Evolutionary conservation across 495 filamentous ascomycete species (phyloP).

Genomic region (Mycothermus thermophilus): DNA sequence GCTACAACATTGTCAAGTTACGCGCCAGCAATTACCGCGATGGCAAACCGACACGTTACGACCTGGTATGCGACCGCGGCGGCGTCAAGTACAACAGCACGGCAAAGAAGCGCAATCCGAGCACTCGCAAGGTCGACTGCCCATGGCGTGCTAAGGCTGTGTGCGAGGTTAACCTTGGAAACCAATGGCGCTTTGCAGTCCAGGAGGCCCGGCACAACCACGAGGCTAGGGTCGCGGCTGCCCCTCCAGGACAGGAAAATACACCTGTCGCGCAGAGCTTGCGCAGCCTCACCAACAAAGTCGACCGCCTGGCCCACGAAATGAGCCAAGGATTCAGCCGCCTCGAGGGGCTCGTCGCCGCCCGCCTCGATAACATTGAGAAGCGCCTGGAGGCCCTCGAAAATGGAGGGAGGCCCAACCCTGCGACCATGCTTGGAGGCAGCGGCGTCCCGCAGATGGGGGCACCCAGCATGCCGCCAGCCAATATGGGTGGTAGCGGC

Average conservation of each 20-base stretch:
- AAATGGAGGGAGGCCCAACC: slow-evolving; percentile 20
- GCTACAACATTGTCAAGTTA: slow-evolving; percentile 37
- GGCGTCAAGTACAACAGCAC: slow-evolving; percentile 41
- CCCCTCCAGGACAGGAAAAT: slow-evolving; percentile 30
- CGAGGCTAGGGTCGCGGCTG: slow-evolving; percentile 29
- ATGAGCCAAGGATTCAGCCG: slow-evolving; percentile 21
- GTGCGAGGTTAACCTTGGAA: slow-evolving; percentile 35
- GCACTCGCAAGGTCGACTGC: slow-evolving; percentile 39
- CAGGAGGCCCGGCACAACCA: slow-evolving; percentile 36
- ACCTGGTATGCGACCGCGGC: slow-evolving; percentile 38
- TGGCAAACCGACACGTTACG: slow-evolving; percentile 36
- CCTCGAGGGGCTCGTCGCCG: slow-evolving; percentile 11
- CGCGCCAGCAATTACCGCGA: slow-evolving; percentile 39
- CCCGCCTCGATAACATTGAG: slow-evolving; percentile 28
- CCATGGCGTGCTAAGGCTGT: slow-evolving; percentile 40
- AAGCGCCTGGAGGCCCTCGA: slow-evolving; percentile 30
- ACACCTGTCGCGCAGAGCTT: slow-evolving; percentile 33
- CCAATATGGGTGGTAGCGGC: slow-evolving; percentile 20
- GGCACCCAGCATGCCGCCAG: slow-evolving; percentile 19
- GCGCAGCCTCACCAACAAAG: slow-evolving; percentile 31
- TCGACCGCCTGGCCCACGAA: slow-evolving; percentile 35
- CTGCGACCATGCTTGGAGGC: slow-evolving; percentile 12
- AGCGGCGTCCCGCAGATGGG: slow-evolving; percentile 17
- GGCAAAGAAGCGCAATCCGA: slow-evolving; percentile 39
- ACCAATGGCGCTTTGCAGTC: slow-evolving; percentile 38